Conservation (phyloP, 495 filamentous ascomycete species). For the Tuber indicum region DNA sequence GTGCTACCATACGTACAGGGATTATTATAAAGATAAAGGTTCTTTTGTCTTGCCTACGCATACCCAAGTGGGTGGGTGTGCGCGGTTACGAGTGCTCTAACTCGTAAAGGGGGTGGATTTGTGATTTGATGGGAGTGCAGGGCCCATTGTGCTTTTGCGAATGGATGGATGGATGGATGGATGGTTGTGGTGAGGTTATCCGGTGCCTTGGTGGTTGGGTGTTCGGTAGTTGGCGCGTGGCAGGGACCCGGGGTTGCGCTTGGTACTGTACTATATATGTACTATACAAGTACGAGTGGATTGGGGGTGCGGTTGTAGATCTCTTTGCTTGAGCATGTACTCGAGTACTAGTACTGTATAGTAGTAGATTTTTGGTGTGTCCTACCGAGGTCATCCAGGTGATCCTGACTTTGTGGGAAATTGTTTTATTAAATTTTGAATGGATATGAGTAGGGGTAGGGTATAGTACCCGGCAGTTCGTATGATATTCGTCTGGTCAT, state of each 20-base stretch:
- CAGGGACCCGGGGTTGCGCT: not conserved
- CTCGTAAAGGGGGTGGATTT: no score
- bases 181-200: not conserved
- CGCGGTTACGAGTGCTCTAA: not conserved
- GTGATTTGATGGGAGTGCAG: not conserved
- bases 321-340: not conserved
- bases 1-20: not conserved
- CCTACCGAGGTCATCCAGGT: not conserved
- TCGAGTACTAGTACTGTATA: not conserved
- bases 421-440: not conserved
- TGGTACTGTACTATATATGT: no score
- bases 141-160: not conserved
- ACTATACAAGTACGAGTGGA: no score
- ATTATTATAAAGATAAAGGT: not conserved
- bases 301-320: not conserved
- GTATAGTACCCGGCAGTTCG: not conserved
- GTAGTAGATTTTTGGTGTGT: not conserved
- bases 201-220: not conserved
- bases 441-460: not conserved
- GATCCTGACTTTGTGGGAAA: not conserved
- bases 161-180: not conserved
- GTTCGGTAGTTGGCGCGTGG: not conserved
- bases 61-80: not conserved
- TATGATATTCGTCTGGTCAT: not conserved
- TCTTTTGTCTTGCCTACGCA: not conserved